Evolutionary conservation across 2,329 filamentous ascomycete genomes (phyloP), one percentile per base, ranked within the genome.

Genomic region (Cryphonectria radicalis): DNA sequence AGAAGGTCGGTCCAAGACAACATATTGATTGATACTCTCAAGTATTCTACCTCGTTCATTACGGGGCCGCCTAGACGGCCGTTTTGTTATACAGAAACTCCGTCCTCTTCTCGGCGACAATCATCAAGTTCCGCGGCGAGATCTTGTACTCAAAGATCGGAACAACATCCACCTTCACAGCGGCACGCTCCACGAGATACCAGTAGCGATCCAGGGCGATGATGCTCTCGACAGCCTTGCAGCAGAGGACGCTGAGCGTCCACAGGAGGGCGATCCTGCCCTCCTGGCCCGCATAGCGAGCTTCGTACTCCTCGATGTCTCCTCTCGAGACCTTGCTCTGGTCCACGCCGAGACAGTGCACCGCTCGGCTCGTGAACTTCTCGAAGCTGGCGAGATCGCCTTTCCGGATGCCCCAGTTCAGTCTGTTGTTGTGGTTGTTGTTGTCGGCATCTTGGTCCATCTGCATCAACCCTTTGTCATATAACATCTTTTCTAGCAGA

Each of bases 151-250:
- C 76, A 42, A 79, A 79, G 40, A 77, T 72, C 17, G 71, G 55
- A 50, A 79, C 42, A 43, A 80, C 65, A 17, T 79, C 78, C 0
- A 77, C 76, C 1, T 72, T 46, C 0, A 57, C 28, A 5, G 72
- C 74, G 0, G 67, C 75, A 25, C 75, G 70, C 70, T 79, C 78
- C 0, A 64, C n/a, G 1, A 80, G 76, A 66, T 76, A 79, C 73
- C 73, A 76, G 55, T 78, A 79, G 1, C 79, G 78, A 28, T 80
- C 79, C n/a, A 79, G 64, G 0, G 76, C 77, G 67, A 80, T 76
- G 0, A 77, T 70, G 14, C 78, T 80, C 72, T 80, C 78, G 3
- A 80, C 75, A 0, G 79, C 68, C 68, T 80, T 80, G 66, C 78
- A 78, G 70, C 79, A 80, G 0, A 80, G 65, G 17, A 79, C 73